Evolutionary conservation across 2,329 filamentous ascomycete genomes (phyloP).

Genomic region (Pestalotiopsis sp.): DNA sequence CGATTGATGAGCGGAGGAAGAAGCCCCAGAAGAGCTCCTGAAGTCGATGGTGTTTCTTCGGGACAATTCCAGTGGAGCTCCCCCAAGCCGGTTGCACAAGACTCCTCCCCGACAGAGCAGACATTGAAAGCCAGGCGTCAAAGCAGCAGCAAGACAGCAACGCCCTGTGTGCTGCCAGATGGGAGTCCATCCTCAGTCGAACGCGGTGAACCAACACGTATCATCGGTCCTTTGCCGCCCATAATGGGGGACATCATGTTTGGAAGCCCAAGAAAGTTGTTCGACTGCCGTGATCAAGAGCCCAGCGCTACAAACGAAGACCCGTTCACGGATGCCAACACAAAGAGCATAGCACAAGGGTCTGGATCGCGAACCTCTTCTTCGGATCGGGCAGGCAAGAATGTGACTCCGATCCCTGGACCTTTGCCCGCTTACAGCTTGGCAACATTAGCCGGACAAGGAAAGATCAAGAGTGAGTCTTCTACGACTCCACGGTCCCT

Average conservation of each 20-base stretch:
- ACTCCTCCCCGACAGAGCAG: conserved; percentile 1
- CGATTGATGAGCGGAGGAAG: background rate
- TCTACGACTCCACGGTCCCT: background rate
- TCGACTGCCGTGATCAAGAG: background rate
- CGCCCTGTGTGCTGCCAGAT: background rate
- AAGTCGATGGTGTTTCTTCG: background rate
- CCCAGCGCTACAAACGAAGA: background rate
- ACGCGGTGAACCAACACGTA: background rate
- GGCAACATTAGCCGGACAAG: background rate
- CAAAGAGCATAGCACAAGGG: background rate
- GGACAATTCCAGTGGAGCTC: background rate
- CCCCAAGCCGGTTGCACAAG: background rate
- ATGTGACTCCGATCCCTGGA: background rate
- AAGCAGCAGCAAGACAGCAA: background rate
- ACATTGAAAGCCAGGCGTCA: conserved; percentile 1
- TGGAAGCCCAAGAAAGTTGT: background rate
- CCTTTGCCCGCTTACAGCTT: background rate
- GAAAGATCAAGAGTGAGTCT: background rate
- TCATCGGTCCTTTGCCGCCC: background rate
- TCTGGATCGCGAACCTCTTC: background rate
- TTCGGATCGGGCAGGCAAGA: background rate
- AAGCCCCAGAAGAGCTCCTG: background rate
- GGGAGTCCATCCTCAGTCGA: background rate
- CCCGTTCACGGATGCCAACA: background rate
- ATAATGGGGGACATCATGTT: background rate